Conservation (phyloP, 2,329 filamentous ascomycete species). For the Botrytis deweyae region DNA sequence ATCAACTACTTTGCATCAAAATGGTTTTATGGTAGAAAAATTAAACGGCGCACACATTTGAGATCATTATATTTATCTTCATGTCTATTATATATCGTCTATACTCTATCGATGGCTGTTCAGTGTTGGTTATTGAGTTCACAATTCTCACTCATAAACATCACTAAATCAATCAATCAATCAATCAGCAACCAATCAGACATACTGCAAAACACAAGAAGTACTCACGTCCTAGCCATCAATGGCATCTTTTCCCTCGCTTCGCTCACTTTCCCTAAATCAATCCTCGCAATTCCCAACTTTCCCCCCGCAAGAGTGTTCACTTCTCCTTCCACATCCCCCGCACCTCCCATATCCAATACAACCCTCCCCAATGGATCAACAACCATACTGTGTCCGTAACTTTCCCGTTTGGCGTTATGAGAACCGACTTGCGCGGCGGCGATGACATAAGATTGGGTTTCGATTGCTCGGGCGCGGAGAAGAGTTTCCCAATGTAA, state of each 20-base stretch:
- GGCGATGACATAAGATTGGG: constrained; percentile 82
- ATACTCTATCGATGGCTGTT: neutral
- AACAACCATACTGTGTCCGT: constrained; percentile 82
- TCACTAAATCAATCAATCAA: constrained; percentile 26
- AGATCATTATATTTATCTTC: neutral
- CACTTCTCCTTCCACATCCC: constrained; percentile 38
- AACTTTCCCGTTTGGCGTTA: constrained; percentile 75
- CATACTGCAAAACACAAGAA: neutral
- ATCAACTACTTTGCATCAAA: constrained; percentile 37
- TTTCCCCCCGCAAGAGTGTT: constrained; percentile 42
- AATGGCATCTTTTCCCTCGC: constrained; percentile 57
- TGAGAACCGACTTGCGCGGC: constrained; percentile 77
- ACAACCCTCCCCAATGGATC: constrained; percentile 83
- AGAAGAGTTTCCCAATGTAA: constrained; percentile 85
- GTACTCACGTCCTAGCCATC: constrained; percentile 46
- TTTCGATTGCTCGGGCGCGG: constrained; percentile 81
- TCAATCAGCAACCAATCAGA: neutral
- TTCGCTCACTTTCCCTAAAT: constrained; percentile 51
- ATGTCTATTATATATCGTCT: neutral
- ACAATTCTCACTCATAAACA: constrained; percentile 22
- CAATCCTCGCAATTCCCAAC: constrained; percentile 50
- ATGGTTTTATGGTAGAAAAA: constrained; percentile 24
- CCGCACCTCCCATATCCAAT: constrained; percentile 56
- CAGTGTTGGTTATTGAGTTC: neutral
- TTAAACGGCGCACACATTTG: neutral